phyloP scores from a whole-genome alignment of 208 protist species.

The Wallacemonas sp. region DNA sequence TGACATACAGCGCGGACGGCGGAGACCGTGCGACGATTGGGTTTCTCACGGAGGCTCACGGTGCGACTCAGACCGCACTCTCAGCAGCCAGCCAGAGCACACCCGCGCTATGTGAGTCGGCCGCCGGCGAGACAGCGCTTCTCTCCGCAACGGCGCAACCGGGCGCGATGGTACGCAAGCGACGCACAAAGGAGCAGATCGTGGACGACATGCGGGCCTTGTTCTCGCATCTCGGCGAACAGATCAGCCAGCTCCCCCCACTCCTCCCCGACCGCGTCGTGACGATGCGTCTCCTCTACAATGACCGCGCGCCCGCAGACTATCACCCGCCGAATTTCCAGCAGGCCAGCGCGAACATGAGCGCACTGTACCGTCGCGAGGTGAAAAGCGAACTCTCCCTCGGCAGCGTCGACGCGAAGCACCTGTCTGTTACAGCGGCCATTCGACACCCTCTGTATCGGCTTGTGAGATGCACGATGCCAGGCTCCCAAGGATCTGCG shows the following conservation, averaged over 20 bases:
- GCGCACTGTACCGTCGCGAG: constrained; percentile 51
- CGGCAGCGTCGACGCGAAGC: constrained; percentile 62
- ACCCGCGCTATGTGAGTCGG: neutral
- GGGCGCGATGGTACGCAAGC: constrained; percentile 2
- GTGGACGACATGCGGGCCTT: constrained; percentile 51
- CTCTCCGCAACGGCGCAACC: neutral
- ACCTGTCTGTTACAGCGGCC: constrained; percentile 68
- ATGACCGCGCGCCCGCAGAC: constrained; percentile 54
- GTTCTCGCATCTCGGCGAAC: constrained; percentile 60
- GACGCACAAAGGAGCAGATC: constrained; percentile 58
- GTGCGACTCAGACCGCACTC: no score
- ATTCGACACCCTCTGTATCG: constrained; percentile 56
- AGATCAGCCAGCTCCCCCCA: constrained; percentile 66
- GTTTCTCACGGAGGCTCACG: neutral
- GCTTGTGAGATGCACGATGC: neutral
- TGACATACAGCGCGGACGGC: constrained; percentile 60
- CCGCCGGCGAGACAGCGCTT: neutral
- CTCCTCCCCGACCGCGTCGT: constrained; percentile 65
- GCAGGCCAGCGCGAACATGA: constrained; percentile 58
- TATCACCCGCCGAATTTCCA: constrained; percentile 83
- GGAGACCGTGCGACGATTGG: neutral
- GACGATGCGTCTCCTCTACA: constrained; percentile 79
- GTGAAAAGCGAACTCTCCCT: constrained; percentile 45
- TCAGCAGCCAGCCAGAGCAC: neutral
- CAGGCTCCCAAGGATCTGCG: neutral